Conservation (phyloP, 495 filamentous ascomycete species). For the Penicilliopsis zonata region DNA sequence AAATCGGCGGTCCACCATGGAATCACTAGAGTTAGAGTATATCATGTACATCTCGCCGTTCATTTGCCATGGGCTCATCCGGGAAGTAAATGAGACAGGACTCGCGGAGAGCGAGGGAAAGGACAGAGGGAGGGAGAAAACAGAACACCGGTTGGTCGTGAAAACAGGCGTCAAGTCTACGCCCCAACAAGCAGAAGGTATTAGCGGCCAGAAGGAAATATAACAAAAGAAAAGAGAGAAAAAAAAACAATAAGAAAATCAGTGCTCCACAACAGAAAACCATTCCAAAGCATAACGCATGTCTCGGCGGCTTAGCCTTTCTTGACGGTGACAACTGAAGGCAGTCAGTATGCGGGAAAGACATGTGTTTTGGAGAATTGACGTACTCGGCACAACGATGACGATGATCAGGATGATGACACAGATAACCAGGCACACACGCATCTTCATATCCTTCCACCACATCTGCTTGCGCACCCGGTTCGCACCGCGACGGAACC, state of each 20-base stretch:
- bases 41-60: slow-evolving; percentile 37
- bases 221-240: slow-evolving; percentile 19
- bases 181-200: slow-evolving; percentile 31
- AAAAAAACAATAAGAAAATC: slow-evolving; percentile 9
- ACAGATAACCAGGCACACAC: slow-evolving; percentile 82
- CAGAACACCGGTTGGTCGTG: slow-evolving; percentile 27
- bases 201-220: slow-evolving; percentile 31
- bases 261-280: slow-evolving; percentile 21
- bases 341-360: no score
- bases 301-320: no score
- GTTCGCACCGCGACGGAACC: slow-evolving; percentile 92
- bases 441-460: slow-evolving; percentile 99
- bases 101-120: no score
- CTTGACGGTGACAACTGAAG: no score
- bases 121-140: slow-evolving; percentile 10
- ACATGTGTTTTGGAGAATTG: no score
- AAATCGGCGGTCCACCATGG: slow-evolving; percentile 28
- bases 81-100: no score
- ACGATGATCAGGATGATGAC: slow-evolving; percentile 81
- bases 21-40: slow-evolving; percentile 28
- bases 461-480: slow-evolving; percentile 90
- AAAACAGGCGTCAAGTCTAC: slow-evolving; percentile 19
- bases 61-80: no score
- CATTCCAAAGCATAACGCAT: slow-evolving; percentile 11
- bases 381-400: slow-evolving; percentile 88